A percentile compares a stretch with the other conserved stretches of the same genome.
phyloP scores from a whole-genome alignment of 2,329 filamentous ascomycete species.

The Aspergillus ochraceoroseus region DNA sequence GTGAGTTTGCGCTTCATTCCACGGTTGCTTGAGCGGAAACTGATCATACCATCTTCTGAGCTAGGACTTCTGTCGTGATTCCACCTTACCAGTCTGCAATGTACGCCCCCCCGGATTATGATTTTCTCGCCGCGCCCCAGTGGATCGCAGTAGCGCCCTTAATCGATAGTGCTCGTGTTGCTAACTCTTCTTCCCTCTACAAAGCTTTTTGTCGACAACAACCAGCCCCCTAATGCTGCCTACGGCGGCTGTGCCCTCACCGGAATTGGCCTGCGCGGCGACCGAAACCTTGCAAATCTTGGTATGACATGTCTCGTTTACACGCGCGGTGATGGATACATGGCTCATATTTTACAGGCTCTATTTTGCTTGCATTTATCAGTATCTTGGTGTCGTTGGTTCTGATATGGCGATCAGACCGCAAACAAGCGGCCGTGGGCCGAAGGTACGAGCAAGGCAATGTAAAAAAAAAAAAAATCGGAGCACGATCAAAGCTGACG shows the following conservation, averaged over 20 bases:
- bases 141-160: constrained; percentile 1
- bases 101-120: constrained; percentile 51
- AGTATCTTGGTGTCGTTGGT: constrained; percentile 65
- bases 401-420: constrained; percentile 74
- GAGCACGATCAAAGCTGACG: constrained; percentile 16
- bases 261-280: constrained; percentile 67
- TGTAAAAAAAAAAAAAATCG: background rate
- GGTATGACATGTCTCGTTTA: constrained; percentile 51
- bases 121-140: constrained; percentile 3
- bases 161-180: constrained; percentile 5
- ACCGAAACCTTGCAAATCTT: constrained; percentile 69
- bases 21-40: constrained; percentile 6
- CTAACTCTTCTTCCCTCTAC: constrained; percentile 17
- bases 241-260: constrained; percentile 66
- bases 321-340: background rate
- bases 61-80: constrained; percentile 77
- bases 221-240: constrained; percentile 57
- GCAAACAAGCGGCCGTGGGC: constrained; percentile 89
- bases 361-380: constrained; percentile 73
- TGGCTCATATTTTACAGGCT: constrained; percentile 53
- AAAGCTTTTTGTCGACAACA: constrained; percentile 60
- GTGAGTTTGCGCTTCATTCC: constrained; percentile 37
- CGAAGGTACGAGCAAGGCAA: constrained; percentile 59
- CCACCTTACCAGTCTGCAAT: constrained; percentile 78
- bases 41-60: constrained; percentile 24